Evolutionary conservation across 192 early-diverging fungal genomes (phyloP).

Genomic region (Globomyces pollinis-pini): DNA sequence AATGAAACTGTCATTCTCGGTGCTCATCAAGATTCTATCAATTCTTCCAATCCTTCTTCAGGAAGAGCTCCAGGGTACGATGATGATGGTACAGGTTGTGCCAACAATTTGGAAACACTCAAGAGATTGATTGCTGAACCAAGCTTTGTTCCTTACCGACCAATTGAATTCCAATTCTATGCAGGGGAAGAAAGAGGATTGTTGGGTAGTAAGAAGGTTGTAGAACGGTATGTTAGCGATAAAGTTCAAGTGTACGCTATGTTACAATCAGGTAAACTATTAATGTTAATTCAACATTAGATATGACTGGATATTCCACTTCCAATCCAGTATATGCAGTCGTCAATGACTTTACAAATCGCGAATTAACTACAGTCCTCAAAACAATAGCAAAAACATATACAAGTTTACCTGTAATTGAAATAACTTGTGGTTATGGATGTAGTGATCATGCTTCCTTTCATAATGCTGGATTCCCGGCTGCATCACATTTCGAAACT

Average conservation of each 20-base stretch:
- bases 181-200: constrained; percentile 83
- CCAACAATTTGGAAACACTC: constrained; percentile 74
- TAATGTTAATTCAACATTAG: no score
- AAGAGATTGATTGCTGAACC: constrained; percentile 43
- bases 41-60: constrained; percentile 60
- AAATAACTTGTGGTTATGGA: constrained; percentile 72
- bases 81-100: constrained; percentile 83
- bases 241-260: constrained; percentile 60
- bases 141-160: constrained; percentile 50
- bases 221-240: constrained; percentile 51
- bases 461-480: constrained; percentile 69
- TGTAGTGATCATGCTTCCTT: constrained; percentile 88
- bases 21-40: constrained; percentile 82
- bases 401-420: constrained; percentile 44
- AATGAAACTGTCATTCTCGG: constrained; percentile 55
- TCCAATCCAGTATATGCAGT: constrained; percentile 52
- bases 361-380: constrained; percentile 29
- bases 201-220: constrained; percentile 74
- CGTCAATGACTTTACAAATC: constrained; percentile 67
- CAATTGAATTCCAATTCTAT: constrained; percentile 89
- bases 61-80: constrained; percentile 68
- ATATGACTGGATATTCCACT: constrained; percentile 81
- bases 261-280: no score
- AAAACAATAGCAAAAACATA: constrained; percentile 53
- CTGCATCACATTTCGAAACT: constrained; percentile 57